Conservation (phyloP, 2,329 filamentous ascomycete genomes). For the Penicillium polonicum region DNA sequence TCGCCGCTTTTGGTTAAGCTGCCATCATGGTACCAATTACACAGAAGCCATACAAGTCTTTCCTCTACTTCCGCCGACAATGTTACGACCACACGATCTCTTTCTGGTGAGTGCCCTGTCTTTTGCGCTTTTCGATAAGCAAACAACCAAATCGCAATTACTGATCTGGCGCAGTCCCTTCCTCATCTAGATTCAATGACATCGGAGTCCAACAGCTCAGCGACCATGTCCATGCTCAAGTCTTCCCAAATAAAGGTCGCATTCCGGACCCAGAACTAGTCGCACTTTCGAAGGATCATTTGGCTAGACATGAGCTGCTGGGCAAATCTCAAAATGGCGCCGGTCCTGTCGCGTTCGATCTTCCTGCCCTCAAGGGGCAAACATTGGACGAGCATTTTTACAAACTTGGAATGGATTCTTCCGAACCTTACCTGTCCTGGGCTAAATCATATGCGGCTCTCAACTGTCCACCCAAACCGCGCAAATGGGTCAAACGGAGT, state of each 20-base stretch:
- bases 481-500: conserved; percentile 73
- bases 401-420: conserved; percentile 79
- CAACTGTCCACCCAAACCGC: conserved; percentile 59
- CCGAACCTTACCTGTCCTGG: conserved; percentile 75
- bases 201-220: conserved; percentile 95
- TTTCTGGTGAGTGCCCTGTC: conserved; percentile 28
- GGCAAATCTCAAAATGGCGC: conserved; percentile 82
- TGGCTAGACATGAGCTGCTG: conserved; percentile 78
- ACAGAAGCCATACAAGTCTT: conserved; percentile 15
- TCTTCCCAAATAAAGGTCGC: conserved; percentile 63
- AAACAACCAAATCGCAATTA: conserved; percentile 15
- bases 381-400: conserved; percentile 93
- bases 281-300: conserved; percentile 75
- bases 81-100: conserved; percentile 16
- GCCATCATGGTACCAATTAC: conserved; percentile 14
- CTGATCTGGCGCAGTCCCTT: conserved; percentile 32
- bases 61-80: conserved; percentile 12
- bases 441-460: conserved; percentile 71
- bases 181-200: conserved; percentile 75
- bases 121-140: neutral
- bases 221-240: conserved; percentile 73
- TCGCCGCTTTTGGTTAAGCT: conserved; percentile 17
- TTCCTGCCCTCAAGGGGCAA: conserved; percentile 74
- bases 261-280: conserved; percentile 70
- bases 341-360: conserved; percentile 77